Evolutionary conservation across 495 filamentous ascomycete species (phyloP).

Genomic region (Daldinia vernicosa): DNA sequence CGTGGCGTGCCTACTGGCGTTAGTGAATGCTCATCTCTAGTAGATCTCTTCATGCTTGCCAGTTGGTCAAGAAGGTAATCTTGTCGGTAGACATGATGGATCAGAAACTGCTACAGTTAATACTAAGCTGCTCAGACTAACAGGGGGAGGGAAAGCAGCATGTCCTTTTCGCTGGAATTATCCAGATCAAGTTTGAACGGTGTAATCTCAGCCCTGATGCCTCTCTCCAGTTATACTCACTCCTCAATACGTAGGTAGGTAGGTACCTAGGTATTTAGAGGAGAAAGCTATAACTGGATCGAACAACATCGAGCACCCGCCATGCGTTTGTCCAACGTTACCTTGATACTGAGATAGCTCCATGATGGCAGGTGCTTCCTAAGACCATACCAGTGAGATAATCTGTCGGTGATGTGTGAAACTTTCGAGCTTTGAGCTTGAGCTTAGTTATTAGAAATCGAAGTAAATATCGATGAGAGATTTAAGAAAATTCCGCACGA

Average conservation of each 20-base stretch:
- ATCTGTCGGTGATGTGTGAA: slow-evolving; percentile 4
- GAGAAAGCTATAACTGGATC: slow-evolving; percentile 24
- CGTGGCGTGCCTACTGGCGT: slow-evolving; percentile 69
- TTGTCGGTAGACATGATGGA: slow-evolving; percentile 75
- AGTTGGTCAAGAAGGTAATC: slow-evolving; percentile 79
- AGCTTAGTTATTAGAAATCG: neutral
- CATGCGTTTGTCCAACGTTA: slow-evolving; percentile 59
- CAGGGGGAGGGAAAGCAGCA: slow-evolving; percentile 66
- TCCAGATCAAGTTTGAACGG: slow-evolving; percentile 77
- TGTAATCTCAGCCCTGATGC: slow-evolving; percentile 44
- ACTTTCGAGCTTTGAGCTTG: slow-evolving; percentile 1
- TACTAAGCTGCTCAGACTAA: slow-evolving; percentile 37
- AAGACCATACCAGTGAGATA: slow-evolving; percentile 30
- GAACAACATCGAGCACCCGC: slow-evolving; percentile 63
- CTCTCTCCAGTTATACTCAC: slow-evolving; percentile 30
- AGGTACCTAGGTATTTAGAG: neutral
- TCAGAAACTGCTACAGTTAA: slow-evolving; percentile 50
- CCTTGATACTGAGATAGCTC: slow-evolving; percentile 45
- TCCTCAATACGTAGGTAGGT: slow-evolving; percentile 3
- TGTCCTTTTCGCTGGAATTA: slow-evolving; percentile 87
- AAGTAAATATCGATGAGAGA: neutral
- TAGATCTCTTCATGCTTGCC: slow-evolving; percentile 53
- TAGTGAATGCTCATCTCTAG: slow-evolving; percentile 25
- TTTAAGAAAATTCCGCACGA: neutral
- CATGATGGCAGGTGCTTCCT: slow-evolving; percentile 37